A percentile compares a stretch with the other conserved stretches of the same genome.
Conservation (phyloP, 2,329 filamentous ascomycete genomes). For the Dothidotthia symphoricarpi region DNA sequence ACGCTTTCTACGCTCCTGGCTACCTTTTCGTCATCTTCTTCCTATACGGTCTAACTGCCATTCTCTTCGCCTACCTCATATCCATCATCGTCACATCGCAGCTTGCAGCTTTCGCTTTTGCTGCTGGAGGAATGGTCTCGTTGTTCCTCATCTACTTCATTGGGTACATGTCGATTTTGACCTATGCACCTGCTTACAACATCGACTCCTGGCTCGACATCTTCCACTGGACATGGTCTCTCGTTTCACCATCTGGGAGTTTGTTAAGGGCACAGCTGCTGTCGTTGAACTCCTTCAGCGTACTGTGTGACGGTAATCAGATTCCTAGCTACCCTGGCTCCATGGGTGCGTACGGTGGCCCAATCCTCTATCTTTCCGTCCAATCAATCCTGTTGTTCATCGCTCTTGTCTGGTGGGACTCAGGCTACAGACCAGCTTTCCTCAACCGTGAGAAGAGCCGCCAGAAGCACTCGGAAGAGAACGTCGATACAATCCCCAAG, state of each 20-base stretch:
- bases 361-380: constrained; percentile 76
- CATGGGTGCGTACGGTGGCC: constrained; percentile 75
- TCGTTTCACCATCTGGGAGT: constrained; percentile 74
- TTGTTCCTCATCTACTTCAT: constrained; percentile 52
- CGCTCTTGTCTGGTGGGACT: constrained; percentile 76
- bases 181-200: constrained; percentile 67
- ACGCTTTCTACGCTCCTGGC: constrained; percentile 72
- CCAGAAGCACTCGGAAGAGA: constrained; percentile 45
- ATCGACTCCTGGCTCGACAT: constrained; percentile 67
- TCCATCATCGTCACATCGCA: constrained; percentile 78
- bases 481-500: constrained; percentile 45
- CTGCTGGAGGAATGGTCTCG: constrained; percentile 69
- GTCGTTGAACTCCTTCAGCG: constrained; percentile 78
- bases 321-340: constrained; percentile 67
- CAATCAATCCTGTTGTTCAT: constrained; percentile 71
- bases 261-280: constrained; percentile 73
- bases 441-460: constrained; percentile 36
- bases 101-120: constrained; percentile 79
- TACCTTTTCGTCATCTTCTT: constrained; percentile 81
- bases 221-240: constrained; percentile 72
- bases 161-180: constrained; percentile 59
- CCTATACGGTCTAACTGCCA: constrained; percentile 77
- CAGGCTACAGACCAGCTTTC: constrained; percentile 62
- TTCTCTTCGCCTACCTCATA: constrained; percentile 73
- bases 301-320: constrained; percentile 64